phyloP scores from a whole-genome alignment of 345 rosid genomes.

The Orychophragmus violaceus region DNA sequence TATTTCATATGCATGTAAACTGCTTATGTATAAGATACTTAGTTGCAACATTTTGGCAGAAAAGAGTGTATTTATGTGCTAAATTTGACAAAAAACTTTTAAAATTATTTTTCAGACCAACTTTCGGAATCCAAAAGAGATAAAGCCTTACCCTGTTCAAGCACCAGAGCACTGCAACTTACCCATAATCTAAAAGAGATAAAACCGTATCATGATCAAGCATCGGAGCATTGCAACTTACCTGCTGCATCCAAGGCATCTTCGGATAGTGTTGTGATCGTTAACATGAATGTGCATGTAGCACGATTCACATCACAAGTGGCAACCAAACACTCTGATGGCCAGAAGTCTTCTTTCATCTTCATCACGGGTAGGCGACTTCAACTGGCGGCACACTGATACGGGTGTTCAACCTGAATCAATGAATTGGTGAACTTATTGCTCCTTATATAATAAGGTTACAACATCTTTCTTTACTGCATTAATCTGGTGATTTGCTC shows the following conservation, averaged over 20 bases:
- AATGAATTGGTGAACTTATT: too few species aligned
- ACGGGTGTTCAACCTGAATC: conserved; percentile 93
- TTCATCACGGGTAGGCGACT: conserved; percentile 72
- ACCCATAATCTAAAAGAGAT: too few species aligned
- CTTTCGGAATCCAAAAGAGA: conserved; percentile 79
- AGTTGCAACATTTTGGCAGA: conserved; percentile 21
- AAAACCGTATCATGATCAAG: too few species aligned
- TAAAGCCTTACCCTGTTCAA: conserved; percentile 64
- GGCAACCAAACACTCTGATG: conserved; percentile 95
- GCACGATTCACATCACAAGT: conserved; percentile 78
- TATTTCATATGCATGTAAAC: conserved; percentile 78
- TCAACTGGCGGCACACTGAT: conserved; percentile 62
- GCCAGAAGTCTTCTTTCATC: conserved; percentile 74
- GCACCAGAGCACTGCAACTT: conserved; percentile 81
- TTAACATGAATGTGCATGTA: conserved; percentile 75
- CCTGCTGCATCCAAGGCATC: conserved; percentile 87
- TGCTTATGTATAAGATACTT: conserved; percentile 28
- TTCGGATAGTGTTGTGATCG: conserved; percentile 66
- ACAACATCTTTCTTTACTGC: too few species aligned
- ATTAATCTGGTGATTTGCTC: too few species aligned
- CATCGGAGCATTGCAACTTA: too few species aligned
- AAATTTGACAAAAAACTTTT: background rate
- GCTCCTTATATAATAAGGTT: too few species aligned
- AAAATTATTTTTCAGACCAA: conserved; percentile 55
- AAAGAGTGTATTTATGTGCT: background rate